Base-by-base conservation (phyloP, 2,329 filamentous ascomycete genomes). In the Arthroderma sp. region DNA sequence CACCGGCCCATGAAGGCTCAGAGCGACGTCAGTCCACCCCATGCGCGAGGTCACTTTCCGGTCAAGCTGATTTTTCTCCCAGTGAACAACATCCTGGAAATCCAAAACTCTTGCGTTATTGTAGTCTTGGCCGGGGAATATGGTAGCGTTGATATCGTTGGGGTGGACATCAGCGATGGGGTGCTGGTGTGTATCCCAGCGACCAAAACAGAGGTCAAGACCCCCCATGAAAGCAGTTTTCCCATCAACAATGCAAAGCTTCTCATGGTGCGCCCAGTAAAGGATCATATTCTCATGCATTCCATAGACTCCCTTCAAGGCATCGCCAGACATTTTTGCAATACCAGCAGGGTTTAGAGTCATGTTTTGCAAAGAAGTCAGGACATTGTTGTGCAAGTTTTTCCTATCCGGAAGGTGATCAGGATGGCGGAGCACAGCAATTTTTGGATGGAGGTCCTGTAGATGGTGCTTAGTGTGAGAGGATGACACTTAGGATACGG, bases 231-330 rank as follows among this genome's bases (percentile, higher is more conserved):
- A 96, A 9, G 87, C 91, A 54, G 89, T 66, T 10, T 80, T 75
- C 57, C 94, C 94, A 65, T 96, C 91, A 43, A 96, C 83, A 11
- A 98, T 84, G 44, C 96, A 83, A 58, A 95, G 93, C 61, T 98
- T 98, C 57, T 98, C 91, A 60, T 98, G 91, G 60, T 98, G 91
- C 0, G 91, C 91, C 64, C 93, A 98, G 71, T 96, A 98, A 68
- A 98, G 96, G 40, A 94, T 82, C 1, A 87, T 77, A 52, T 83
- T 86, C 30, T 87, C 83, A 31, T 78, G 78, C 41, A 84, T 81
- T 44, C 88, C 88, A 57, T 94, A 94, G 1, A 94, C 64, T 1
- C 80, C 77, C 58, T 86, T 84, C 40, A 94, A 59, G 1, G 82
- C 75, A 55, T 91, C 83, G 27, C 72, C 71, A 0, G 84, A 83